phyloP scores from a whole-genome alignment of 345 rosid genomes.

The Crucihimalaya himalaica region DNA sequence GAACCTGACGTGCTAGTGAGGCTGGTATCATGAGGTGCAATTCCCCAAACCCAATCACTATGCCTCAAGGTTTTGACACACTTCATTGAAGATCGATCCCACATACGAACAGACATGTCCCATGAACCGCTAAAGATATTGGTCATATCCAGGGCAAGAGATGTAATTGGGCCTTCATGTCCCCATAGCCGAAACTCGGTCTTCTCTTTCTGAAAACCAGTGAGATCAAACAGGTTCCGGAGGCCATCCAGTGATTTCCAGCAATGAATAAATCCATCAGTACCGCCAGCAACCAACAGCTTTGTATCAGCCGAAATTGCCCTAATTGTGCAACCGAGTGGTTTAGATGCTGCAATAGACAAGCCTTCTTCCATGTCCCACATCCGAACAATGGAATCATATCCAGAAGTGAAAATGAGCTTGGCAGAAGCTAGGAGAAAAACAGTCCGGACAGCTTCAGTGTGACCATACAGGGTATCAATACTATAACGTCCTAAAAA shows the following conservation, averaged over 20 bases:
- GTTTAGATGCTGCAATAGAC: constrained; percentile 64
- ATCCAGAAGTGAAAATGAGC: constrained; percentile 84
- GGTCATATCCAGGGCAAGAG: constrained; percentile 66
- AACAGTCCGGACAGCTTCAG: constrained; percentile 77
- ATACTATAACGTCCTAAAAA: constrained; percentile 68
- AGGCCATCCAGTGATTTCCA: constrained; percentile 78
- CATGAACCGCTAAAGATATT: constrained; percentile 86
- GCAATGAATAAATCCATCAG: constrained; percentile 87
- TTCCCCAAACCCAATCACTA: constrained; percentile 89
- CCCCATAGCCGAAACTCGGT: constrained; percentile 77
- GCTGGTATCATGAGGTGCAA: constrained; percentile 70
- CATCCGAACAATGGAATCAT: constrained; percentile 78
- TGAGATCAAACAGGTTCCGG: constrained; percentile 66
- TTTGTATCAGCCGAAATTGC: constrained; percentile 78
- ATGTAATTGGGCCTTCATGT: constrained; percentile 86
- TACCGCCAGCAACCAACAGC: constrained; percentile 84
- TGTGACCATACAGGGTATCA: constrained; percentile 81
- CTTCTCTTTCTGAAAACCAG: constrained; percentile 49
- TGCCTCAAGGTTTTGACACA: constrained; percentile 75
- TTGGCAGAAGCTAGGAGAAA: constrained; percentile 76
- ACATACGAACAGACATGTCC: constrained; percentile 92
- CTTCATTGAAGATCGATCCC: constrained; percentile 76
- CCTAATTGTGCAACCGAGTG: constrained; percentile 88
- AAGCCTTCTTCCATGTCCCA: constrained; percentile 90
- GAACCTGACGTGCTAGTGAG: constrained; percentile 71